Percentiles rank a stretch among this genome's conserved stretches.
Conservation (phyloP, 106 monocot species). For the Gastrodia elata region DNA sequence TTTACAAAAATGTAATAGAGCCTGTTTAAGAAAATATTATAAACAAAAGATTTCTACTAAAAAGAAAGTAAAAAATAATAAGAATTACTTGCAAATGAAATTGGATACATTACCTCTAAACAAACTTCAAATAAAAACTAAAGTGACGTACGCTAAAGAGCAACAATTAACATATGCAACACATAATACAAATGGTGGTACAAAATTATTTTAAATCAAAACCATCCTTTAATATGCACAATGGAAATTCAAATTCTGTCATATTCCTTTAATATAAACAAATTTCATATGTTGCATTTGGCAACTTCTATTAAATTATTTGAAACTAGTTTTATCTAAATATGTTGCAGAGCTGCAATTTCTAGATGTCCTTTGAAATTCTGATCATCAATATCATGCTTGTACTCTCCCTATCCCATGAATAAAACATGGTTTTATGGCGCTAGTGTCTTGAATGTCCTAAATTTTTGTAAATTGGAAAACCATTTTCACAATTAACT, state of each 20-base stretch:
- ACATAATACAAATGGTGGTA: background rate
- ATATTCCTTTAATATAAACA: too few relatives aligned
- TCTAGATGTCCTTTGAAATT: background rate
- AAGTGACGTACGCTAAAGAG: background rate
- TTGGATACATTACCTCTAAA: background rate
- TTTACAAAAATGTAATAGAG: conserved; percentile 1
- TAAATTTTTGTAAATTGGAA: too few relatives aligned
- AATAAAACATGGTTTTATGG: too few relatives aligned
- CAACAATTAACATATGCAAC: background rate
- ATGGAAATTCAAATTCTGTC: too few relatives aligned
- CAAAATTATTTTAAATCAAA: background rate
- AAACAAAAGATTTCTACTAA: background rate
- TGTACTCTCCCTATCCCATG: too few relatives aligned
- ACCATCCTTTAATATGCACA: background rate
- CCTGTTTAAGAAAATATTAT: background rate
- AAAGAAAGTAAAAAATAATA: background rate
- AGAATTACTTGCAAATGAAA: background rate
- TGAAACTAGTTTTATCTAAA: background rate
- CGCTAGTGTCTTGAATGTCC: too few relatives aligned
- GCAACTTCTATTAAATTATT: background rate
- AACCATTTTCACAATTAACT: too few relatives aligned
- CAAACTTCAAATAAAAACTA: background rate
- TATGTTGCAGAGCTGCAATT: too few relatives aligned
- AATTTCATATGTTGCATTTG: too few relatives aligned
- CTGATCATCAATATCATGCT: too few relatives aligned